Evolutionary conservation across 345 rosid species (phyloP).

Genomic region (Xanthoceras sorbifolium): DNA sequence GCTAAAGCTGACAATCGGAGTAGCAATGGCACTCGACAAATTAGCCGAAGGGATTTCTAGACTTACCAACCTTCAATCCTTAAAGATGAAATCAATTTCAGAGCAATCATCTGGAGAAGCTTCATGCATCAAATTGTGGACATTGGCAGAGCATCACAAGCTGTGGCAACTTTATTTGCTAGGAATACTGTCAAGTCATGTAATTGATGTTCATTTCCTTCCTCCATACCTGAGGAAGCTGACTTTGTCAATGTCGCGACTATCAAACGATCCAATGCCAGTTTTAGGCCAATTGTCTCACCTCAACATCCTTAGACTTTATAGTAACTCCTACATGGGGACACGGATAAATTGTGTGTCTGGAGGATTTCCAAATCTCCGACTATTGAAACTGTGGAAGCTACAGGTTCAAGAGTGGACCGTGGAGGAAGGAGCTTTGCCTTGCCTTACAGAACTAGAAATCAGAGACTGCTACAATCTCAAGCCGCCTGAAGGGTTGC

Average conservation of each 20-base stretch:
- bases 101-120: constrained; percentile 18
- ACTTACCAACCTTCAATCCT: constrained; percentile 24
- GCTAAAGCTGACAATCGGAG: constrained; percentile 19
- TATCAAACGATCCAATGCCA: constrained; percentile 29
- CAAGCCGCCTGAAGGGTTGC: constrained; percentile 14
- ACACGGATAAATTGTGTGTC: neutral
- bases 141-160: neutral
- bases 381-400: constrained; percentile 40
- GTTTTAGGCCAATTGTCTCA: constrained; percentile 30
- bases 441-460: constrained; percentile 31
- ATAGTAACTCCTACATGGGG: constrained; percentile 32
- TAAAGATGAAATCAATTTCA: constrained; percentile 40
- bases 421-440: constrained; percentile 28
- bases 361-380: constrained; percentile 29
- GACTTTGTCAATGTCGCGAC: constrained; percentile 32
- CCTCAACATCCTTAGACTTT: constrained; percentile 36
- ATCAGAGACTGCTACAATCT: constrained; percentile 31
- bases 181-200: constrained; percentile 16
- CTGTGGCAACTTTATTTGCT: constrained; percentile 36
- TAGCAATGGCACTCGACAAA: neutral
- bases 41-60: constrained; percentile 13
- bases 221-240: constrained; percentile 33
- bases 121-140: neutral
- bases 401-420: constrained; percentile 21
- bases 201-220: neutral